A percentile compares a stretch with the other conserved stretches of the same genome.
phyloP scores from a whole-genome alignment of 2,329 filamentous ascomycete species.

The Aspergillus pseudoglaucus region DNA sequence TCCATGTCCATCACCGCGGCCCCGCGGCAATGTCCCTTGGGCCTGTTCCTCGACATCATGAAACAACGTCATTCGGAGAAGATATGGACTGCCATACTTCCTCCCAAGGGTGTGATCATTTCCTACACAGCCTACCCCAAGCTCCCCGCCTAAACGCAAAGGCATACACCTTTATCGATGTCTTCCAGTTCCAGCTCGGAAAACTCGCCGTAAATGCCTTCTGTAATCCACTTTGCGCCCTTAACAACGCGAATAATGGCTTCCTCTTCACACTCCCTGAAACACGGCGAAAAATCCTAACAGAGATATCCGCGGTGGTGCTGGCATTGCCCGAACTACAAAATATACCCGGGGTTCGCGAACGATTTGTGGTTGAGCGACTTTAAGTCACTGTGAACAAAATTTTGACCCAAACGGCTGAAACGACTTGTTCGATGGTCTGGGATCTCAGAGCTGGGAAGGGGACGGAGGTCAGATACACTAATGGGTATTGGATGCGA shows the following conservation, averaged over 20 bases:
- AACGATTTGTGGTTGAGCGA: slow-evolving; percentile 6
- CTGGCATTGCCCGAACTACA: slow-evolving; percentile 7
- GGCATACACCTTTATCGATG: slow-evolving; percentile 4
- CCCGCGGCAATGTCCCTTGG: slow-evolving; percentile 49
- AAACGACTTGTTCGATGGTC: slow-evolving; percentile 12
- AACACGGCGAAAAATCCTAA: slow-evolving; percentile 4
- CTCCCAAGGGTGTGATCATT: too few species aligned
- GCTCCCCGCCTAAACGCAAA: slow-evolving; percentile 5
- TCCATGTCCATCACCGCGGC: slow-evolving; percentile 47
- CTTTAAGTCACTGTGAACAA: slow-evolving; percentile 9
- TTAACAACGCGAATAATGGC: slow-evolving; percentile 7
- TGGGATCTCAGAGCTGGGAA: slow-evolving; percentile 10
- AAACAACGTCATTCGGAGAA: background rate
- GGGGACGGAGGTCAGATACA: slow-evolving; percentile 13
- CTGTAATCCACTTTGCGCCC: slow-evolving; percentile 11
- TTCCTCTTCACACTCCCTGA: slow-evolving; percentile 10
- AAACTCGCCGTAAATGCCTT: slow-evolving; percentile 14
- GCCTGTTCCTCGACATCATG: slow-evolving; percentile 33
- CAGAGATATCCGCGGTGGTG: slow-evolving; percentile 10
- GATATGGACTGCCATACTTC: too few species aligned
- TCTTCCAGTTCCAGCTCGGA: slow-evolving; percentile 15
- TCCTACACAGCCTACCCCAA: slow-evolving; percentile 3
- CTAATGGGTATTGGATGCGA: slow-evolving; percentile 12
- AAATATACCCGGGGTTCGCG: slow-evolving; percentile 2
- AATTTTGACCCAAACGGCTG: slow-evolving; percentile 8